phyloP scores from a whole-genome alignment of 106 monocot genomes.

The Cymbidium sinense region DNA sequence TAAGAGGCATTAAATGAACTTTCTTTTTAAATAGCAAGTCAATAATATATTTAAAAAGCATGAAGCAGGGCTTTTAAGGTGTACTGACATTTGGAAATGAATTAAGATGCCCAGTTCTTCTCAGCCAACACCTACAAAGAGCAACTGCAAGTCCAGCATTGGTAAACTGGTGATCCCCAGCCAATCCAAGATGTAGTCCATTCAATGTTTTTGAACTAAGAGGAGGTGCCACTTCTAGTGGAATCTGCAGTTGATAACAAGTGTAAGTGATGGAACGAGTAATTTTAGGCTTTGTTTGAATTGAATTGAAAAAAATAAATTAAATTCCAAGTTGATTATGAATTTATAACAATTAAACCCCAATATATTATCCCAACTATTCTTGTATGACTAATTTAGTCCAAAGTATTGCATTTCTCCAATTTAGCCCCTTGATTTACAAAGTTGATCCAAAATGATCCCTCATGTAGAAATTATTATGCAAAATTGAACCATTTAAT shows the following conservation, averaged over 20 bases:
- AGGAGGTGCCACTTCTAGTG: slow-evolving; percentile 49
- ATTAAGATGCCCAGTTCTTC: slow-evolving; percentile 39
- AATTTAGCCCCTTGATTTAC: too few species aligned
- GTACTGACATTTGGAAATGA: slow-evolving; percentile 30
- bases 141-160: slow-evolving; percentile 95
- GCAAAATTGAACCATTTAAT: too few species aligned
- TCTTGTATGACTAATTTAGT: too few species aligned
- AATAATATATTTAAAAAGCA: not conserved
- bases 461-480: too few species aligned
- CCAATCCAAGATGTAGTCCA: slow-evolving; percentile 64
- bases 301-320: not conserved
- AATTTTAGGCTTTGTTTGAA: not conserved
- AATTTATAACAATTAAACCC: too few species aligned
- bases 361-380: too few species aligned
- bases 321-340: not conserved
- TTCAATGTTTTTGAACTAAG: slow-evolving; percentile 34
- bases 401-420: too few species aligned
- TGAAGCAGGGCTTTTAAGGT: slow-evolving; percentile 2
- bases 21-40: not conserved
- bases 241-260: slow-evolving; percentile 36
- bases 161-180: slow-evolving; percentile 77
- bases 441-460: too few species aligned
- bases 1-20: not conserved
- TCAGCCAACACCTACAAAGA: slow-evolving; percentile 67
- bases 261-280: not conserved